Evolutionary conservation across 2,329 filamentous ascomycete species (phyloP).

Genomic region (Apiospora aurea): DNA sequence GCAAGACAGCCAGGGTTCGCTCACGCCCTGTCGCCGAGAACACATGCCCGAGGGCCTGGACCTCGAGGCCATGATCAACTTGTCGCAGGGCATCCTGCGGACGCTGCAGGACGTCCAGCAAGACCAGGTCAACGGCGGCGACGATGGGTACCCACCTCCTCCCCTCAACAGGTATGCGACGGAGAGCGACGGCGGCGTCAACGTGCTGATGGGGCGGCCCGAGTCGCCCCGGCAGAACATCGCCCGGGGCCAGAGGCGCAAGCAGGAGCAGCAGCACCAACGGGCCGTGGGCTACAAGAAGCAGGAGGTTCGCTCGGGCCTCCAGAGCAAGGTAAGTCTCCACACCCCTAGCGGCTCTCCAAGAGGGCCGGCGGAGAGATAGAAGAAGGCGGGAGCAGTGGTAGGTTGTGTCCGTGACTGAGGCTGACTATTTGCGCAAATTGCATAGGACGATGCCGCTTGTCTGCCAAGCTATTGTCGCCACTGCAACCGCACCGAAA

Average conservation of each 20-base stretch:
- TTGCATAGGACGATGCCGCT: no score
- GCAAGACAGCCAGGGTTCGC: neutral
- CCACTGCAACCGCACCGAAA: constrained; percentile 8
- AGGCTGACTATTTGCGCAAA: no score
- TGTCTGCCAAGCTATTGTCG: neutral
- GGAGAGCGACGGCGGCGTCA: neutral
- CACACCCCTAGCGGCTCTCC: no score
- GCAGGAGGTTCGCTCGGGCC: neutral
- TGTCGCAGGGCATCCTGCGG: constrained; percentile 13
- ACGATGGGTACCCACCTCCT: neutral
- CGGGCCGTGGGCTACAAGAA: neutral
- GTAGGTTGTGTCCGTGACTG: no score
- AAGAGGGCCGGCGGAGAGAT: no score
- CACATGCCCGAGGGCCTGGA: neutral
- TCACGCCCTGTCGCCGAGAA: neutral
- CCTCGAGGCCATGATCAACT: constrained; percentile 18
- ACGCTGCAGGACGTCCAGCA: neutral
- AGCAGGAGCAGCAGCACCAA: neutral
- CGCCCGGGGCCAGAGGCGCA: neutral
- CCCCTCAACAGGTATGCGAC: neutral
- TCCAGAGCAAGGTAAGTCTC: no score
- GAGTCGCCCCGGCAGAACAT: neutral
- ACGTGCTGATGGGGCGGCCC: neutral
- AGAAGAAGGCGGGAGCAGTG: no score
- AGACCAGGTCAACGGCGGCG: neutral